A percentile compares a stretch with the other conserved stretches of the same genome.
Evolutionary conservation across 441 rosid species (phyloP).

Genomic region (Rhodomyrtus psidioides): DNA sequence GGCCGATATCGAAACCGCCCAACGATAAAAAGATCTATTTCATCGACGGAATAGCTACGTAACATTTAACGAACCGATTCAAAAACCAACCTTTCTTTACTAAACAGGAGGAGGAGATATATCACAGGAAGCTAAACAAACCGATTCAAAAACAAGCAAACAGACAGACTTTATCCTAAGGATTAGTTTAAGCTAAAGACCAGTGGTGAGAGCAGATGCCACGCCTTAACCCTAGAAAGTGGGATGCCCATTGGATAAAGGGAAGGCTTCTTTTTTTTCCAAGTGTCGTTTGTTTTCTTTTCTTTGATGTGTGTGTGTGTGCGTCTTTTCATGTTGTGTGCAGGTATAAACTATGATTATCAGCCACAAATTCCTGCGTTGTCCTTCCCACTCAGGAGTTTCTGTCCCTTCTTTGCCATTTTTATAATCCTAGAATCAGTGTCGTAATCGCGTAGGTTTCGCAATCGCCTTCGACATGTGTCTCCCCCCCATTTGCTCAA

Average conservation of each 20-base stretch:
- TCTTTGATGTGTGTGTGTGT: neutral
- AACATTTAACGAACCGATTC: neutral
- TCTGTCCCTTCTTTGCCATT: neutral
- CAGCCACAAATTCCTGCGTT: neutral
- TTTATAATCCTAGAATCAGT: neutral
- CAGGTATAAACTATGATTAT: neutral
- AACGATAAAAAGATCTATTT: neutral
- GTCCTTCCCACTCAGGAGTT: neutral
- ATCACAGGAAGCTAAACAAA: neutral
- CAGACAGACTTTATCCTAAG: neutral
- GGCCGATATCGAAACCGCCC: neutral
- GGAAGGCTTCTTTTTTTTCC: slow-evolving; percentile 6
- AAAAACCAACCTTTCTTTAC: neutral
- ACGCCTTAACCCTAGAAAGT: slow-evolving; percentile 29
- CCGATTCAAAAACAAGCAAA: neutral
- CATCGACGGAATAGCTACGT: neutral
- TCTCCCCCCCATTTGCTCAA: neutral
- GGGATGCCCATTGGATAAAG: slow-evolving; percentile 34
- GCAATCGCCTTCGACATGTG: slow-evolving; percentile 16
- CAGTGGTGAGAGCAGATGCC: slow-evolving; percentile 21
- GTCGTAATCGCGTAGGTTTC: slow-evolving; percentile 14
- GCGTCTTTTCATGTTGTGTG: slow-evolving; percentile 8
- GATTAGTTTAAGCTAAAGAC: slow-evolving; percentile 13
- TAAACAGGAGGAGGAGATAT: neutral
- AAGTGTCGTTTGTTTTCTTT: slow-evolving; percentile 1